Evolutionary conservation across 495 filamentous ascomycete species (phyloP), one percentile per base, ranked within the genome.

Genomic region (Aspergillus cavernicola): DNA sequence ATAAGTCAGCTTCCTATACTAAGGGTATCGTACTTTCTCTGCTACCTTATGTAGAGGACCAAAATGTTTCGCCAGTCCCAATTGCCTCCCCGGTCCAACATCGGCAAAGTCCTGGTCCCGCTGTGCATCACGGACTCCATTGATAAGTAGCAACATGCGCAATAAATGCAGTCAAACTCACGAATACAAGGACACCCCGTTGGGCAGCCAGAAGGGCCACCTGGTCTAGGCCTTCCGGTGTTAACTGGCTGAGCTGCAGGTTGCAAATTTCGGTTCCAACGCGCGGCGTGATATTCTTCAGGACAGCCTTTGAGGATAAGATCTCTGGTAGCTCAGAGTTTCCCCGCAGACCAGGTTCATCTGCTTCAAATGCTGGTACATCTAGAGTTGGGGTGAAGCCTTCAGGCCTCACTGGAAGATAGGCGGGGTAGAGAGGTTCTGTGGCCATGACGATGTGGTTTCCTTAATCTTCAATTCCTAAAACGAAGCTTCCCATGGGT

Each of bases 101-200:
- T 57, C 54, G 29, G 47, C 48, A 28, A 57, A 57, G 37, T 57
- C 54, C 33, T 57, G 54, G 20, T 57, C 32, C 8, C 54, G 31
- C 52, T 55, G 15, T 20, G 16, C 11, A 31, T 18, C 5, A 18
- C 22, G 2, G 9, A 6, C 22, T 41, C 39, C 11, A 13, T 9
- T 28, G 16, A 12, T 49, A 36, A 36, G 29, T 24, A 31, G 9
- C 19, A 11, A 37, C 4, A 10, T n/a, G 5, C 7, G 12, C 10
- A 37, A 13, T 9, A 13, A 2, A 32, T 13, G 26, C 15, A 15
- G 9, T 4, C 3, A 22, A 24, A 32, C 52, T 19, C 22, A 55
- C 52, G 35, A 57, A 51, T 24, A 57, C 41, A 41, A 57, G 45
- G 15, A 57, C 54, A 33, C 54, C 46, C n/a, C 54, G 28, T 32